Evolutionary conservation across 345 rosid genomes (phyloP).

Genomic region (Crucihimalaya himalaica): DNA sequence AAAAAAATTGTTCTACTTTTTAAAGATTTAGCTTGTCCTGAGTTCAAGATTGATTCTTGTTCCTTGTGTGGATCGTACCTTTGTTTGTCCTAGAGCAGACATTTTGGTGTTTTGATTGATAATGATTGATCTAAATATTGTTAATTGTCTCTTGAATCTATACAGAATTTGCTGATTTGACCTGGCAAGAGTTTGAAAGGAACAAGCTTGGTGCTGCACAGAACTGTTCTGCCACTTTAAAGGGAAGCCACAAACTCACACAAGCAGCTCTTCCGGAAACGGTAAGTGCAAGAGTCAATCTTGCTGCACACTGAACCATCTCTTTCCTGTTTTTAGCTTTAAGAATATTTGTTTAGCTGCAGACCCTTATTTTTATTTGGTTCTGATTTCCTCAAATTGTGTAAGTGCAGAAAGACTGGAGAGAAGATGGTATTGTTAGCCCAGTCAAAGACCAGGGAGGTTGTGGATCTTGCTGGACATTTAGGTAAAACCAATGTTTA

Average conservation of each 20-base stretch:
- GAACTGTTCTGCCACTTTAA: conserved; percentile 89
- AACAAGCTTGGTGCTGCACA: conserved; percentile 91
- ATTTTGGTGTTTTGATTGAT: neutral
- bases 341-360: neutral
- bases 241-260: conserved; percentile 79
- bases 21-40: neutral
- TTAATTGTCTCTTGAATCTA: conserved; percentile 15
- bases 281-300: conserved; percentile 36
- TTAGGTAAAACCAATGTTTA: conserved; percentile 57
- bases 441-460: conserved; percentile 88
- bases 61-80: neutral
- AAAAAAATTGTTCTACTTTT: conserved; percentile 10
- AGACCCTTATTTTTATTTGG: neutral
- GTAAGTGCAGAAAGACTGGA: conserved; percentile 86
- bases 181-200: conserved; percentile 87
- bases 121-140: neutral
- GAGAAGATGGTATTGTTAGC: conserved; percentile 78
- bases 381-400: conserved; percentile 16
- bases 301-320: neutral
- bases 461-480: conserved; percentile 99
- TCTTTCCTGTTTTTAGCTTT: conserved; percentile 11
- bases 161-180: conserved; percentile 91
- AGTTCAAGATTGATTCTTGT: conserved; percentile 6
- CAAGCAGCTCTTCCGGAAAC: conserved; percentile 56
- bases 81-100: neutral